phyloP scores from a whole-genome alignment of 345 rosid species.

The Arabidopsis arenosa region DNA sequence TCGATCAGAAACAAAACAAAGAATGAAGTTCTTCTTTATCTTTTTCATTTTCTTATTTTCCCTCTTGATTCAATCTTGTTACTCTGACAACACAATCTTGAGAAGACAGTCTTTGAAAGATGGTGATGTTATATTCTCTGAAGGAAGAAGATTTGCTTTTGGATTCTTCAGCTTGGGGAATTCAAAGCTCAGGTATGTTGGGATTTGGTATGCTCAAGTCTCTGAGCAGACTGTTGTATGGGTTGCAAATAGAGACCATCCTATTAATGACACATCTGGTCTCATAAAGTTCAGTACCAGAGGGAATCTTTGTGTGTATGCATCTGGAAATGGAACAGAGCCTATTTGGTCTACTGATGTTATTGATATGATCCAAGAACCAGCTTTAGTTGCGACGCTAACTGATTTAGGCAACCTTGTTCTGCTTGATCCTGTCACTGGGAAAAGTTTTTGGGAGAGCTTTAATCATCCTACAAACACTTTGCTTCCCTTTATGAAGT shows the following conservation, averaged over 20 bases:
- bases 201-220: constrained; percentile 72
- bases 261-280: constrained; percentile 55
- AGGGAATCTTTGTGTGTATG: constrained; percentile 52
- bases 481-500: constrained; percentile 64
- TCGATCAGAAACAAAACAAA: constrained; percentile 27
- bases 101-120: constrained; percentile 49
- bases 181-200: constrained; percentile 66
- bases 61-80: constrained; percentile 32
- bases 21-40: constrained; percentile 38
- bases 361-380: constrained; percentile 23
- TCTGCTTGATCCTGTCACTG: constrained; percentile 44
- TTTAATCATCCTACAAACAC: constrained; percentile 74
- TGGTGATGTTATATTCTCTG: constrained; percentile 54
- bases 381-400: constrained; percentile 52
- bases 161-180: constrained; percentile 67
- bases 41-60: constrained; percentile 30
- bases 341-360: constrained; percentile 62
- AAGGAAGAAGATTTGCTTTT: constrained; percentile 50
- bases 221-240: constrained; percentile 60
- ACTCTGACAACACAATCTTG: constrained; percentile 43
- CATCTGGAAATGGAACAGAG: constrained; percentile 37
- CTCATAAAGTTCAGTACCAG: constrained; percentile 47
- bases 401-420: constrained; percentile 73
- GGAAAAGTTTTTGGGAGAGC: constrained; percentile 63
- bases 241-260: constrained; percentile 79